Base-by-base conservation (phyloP, 192 early-diverging fungal genomes). In the Backusella parvicylindrica region DNA sequence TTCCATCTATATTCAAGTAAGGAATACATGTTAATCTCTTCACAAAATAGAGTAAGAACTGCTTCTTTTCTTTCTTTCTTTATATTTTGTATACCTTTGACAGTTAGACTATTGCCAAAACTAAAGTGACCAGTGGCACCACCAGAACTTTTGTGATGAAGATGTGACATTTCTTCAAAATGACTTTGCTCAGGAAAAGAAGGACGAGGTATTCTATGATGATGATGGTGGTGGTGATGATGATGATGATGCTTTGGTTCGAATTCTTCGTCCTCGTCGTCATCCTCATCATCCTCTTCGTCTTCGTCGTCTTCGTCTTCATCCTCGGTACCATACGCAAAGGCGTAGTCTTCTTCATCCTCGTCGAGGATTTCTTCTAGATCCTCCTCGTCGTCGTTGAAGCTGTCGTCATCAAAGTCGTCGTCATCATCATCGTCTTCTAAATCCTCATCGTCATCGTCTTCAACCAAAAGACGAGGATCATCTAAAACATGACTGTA, bases 61-160 rank as follows among this genome's bases (percentile, higher is more conserved):
- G 1, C 2, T 26, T 40, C 3, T 37, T 21, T 3, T 26, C 35
- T 16, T 36, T 70, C n/a, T n/a, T n/a, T n/a, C n/a, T n/a, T n/a
- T n/a, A n/a, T n/a, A n/a, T n/a, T n/a, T n/a, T n/a, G n/a, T n/a
- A n/a, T n/a, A 92, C 93, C 93, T 91, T 94, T 93, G 6, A 93
- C 92, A 18, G 91, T 93, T 21, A 95, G 77, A 40, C 87, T 88
- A 67, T 90, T 92, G 15, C 92, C 91, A 81, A 96, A 94, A 43
- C 92, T 88, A 70, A 89, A 84, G 12, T 86, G 70, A 23, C 84
- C 83, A 31, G 63, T 41, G 11, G 32, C 11, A 12, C 35, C 13
- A 30, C 43, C 37, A 15, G 23, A 18, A 11, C 38, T 18, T 23
- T 26, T 37, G 8, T 68, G 63, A 18, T 23, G 53, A 36, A 49